These are phyloP conservation scores for Mycena indigotica DNA, from an alignment of 768 basidiomycete species.

Conservation along the genomic window DNA sequence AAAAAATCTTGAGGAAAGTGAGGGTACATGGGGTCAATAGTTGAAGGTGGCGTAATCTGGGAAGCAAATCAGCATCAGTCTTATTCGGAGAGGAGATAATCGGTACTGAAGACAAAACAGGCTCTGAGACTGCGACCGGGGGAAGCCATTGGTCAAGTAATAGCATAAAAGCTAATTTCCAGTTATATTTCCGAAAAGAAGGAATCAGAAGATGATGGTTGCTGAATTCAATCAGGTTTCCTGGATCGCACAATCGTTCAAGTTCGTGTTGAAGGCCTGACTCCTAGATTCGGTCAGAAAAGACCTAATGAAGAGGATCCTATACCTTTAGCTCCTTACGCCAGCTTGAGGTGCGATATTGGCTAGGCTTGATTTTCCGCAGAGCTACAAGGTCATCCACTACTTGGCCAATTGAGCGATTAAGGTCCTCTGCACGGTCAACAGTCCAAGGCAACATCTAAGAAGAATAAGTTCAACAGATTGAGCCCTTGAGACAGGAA, in stretches of 20 bases:
- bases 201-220: background rate
- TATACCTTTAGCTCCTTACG: background rate
- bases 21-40: background rate
- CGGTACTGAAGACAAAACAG: background rate
- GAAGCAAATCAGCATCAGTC: background rate
- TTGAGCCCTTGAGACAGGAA: background rate
- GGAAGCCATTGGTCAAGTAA: background rate
- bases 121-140: background rate
- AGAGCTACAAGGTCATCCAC: background rate
- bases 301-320: background rate
- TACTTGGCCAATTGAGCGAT: background rate
- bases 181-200: background rate
- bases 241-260: background rate
- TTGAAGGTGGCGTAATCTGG: background rate
- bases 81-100: background rate
- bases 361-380: background rate
- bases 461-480: too few species aligned
- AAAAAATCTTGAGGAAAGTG: background rate
- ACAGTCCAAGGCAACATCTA: background rate
- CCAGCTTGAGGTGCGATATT: background rate
- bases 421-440: background rate
- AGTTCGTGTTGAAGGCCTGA: background rate
- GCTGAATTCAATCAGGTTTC: background rate
- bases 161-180: background rate
- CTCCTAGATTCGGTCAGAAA: background rate